Conservation (phyloP, 2,329 filamentous ascomycete genomes). For the Phyllachora maydis region DNA sequence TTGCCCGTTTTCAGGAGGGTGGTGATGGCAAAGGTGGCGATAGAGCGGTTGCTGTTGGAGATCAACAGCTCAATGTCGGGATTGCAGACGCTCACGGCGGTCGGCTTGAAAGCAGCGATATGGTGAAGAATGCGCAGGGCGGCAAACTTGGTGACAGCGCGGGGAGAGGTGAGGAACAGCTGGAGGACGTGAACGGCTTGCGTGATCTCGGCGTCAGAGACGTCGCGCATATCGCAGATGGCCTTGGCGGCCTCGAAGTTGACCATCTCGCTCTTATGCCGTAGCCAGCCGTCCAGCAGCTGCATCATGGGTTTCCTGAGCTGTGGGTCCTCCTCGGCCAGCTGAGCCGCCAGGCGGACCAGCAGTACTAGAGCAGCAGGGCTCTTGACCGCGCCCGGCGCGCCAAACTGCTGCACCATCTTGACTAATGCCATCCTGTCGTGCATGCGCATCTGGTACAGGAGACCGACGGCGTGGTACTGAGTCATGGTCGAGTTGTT, state of each 20-base stretch:
- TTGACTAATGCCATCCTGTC: slow-evolving; percentile 97
- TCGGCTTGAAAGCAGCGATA: slow-evolving; percentile 91
- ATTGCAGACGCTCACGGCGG: slow-evolving; percentile 82
- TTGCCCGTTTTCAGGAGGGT: slow-evolving; percentile 97
- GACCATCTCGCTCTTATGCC: slow-evolving; percentile 98
- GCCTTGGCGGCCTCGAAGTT: slow-evolving; percentile 98
- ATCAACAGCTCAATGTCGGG: slow-evolving; percentile 94
- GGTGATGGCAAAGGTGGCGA: slow-evolving; percentile 95
- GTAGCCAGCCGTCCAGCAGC: slow-evolving; percentile 85
- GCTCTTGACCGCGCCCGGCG: slow-evolving; percentile 81
- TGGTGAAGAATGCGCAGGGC: slow-evolving; percentile 91
- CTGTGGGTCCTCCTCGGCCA: slow-evolving; percentile 80
- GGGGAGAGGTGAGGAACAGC: slow-evolving; percentile 86
- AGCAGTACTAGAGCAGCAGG: slow-evolving; percentile 83
- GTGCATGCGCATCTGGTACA: slow-evolving; percentile 95
- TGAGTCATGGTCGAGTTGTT: slow-evolving; percentile 96
- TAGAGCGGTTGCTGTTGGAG: slow-evolving; percentile 89
- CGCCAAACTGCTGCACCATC: slow-evolving; percentile 99
- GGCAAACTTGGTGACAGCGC: slow-evolving; percentile 92
- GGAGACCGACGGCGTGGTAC: slow-evolving; percentile 90
- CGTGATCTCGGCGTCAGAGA: slow-evolving; percentile 76
- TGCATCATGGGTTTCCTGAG: slow-evolving; percentile 93
- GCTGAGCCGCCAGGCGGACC: slow-evolving; percentile 76
- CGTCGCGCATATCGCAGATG: slow-evolving; percentile 84
- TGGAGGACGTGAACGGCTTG: slow-evolving; percentile 91